Conservation (phyloP, 2,329 filamentous ascomycete genomes). For the Aplosporella prunicola region DNA sequence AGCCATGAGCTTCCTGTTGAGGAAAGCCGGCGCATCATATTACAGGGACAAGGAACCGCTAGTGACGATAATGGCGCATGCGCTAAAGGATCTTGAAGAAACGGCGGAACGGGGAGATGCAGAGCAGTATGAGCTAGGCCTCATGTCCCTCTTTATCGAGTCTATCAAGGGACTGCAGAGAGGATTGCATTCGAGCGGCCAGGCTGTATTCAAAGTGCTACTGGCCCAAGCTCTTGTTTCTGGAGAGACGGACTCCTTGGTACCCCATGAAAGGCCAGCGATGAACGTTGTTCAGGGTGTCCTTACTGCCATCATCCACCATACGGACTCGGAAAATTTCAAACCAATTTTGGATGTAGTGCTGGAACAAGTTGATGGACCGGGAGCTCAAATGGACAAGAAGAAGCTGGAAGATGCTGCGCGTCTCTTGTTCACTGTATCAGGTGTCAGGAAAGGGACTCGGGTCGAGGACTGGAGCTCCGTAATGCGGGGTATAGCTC, state of each 20-base stretch:
- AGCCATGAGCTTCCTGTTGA: conserved; percentile 84
- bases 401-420: conserved; percentile 18
- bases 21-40: conserved; percentile 73
- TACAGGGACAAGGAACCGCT: conserved; percentile 63
- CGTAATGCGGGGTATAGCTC: conserved; percentile 42
- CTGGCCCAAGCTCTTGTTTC: conserved; percentile 26
- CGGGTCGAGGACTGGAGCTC: conserved; percentile 64
- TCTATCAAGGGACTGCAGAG: conserved; percentile 56
- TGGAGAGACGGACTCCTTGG: conserved; percentile 13
- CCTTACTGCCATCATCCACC: conserved; percentile 72
- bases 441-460: conserved; percentile 72
- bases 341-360: conserved; percentile 56
- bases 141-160: conserved; percentile 89
- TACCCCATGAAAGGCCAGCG: conserved; percentile 38
- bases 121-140: conserved; percentile 67
- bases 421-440: conserved; percentile 55
- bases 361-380: conserved; percentile 13
- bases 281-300: conserved; percentile 63
- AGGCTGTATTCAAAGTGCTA: conserved; percentile 44
- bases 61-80: conserved; percentile 59
- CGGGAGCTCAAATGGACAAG: neutral
- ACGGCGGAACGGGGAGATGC: conserved; percentile 48
- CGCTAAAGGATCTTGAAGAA: conserved; percentile 57
- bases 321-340: conserved; percentile 67
- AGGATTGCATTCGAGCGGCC: conserved; percentile 49